Evolutionary conservation across 2,329 filamentous ascomycete species (phyloP).

Genomic region (Blumeria graminis): DNA sequence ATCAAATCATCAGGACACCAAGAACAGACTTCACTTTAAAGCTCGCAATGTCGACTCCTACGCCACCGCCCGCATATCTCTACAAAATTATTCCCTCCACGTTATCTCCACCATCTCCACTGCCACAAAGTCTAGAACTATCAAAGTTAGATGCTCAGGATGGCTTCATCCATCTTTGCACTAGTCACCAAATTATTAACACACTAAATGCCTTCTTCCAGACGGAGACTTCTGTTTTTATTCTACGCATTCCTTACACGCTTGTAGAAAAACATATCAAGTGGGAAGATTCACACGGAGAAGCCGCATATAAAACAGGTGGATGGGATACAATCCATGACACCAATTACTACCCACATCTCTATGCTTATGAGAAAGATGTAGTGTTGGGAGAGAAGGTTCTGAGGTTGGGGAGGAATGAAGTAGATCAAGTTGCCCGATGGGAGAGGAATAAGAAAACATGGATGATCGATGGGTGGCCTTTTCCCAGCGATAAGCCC

Average conservation of each 20-base stretch:
- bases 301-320: slow-evolving; percentile 7
- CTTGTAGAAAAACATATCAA: slow-evolving; percentile 8
- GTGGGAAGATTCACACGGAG: slow-evolving; percentile 8
- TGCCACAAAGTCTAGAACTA: slow-evolving; percentile 10
- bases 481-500: slow-evolving; percentile 8
- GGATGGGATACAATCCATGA: slow-evolving; percentile 6
- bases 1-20: no score
- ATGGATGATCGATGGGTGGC: slow-evolving; percentile 9
- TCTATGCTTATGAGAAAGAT: slow-evolving; percentile 8
- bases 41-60: slow-evolving; percentile 4
- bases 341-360: slow-evolving; percentile 11
- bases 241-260: slow-evolving; percentile 10
- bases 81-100: slow-evolving; percentile 14
- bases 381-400: slow-evolving; percentile 3
- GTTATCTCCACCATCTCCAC: slow-evolving; percentile 7
- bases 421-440: slow-evolving; percentile 8
- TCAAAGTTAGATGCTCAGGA: slow-evolving; percentile 11
- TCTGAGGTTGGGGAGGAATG: slow-evolving; percentile 10
- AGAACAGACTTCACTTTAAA: background rate
- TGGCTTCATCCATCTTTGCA: slow-evolving; percentile 12
- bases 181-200: slow-evolving; percentile 9
- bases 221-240: slow-evolving; percentile 6
- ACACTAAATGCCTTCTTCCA: slow-evolving; percentile 12
- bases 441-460: slow-evolving; percentile 5
- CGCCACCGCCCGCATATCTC: slow-evolving; percentile 10